phyloP scores from a whole-genome alignment of 768 basidiomycete genomes.

The Tylopilus intermedius region DNA sequence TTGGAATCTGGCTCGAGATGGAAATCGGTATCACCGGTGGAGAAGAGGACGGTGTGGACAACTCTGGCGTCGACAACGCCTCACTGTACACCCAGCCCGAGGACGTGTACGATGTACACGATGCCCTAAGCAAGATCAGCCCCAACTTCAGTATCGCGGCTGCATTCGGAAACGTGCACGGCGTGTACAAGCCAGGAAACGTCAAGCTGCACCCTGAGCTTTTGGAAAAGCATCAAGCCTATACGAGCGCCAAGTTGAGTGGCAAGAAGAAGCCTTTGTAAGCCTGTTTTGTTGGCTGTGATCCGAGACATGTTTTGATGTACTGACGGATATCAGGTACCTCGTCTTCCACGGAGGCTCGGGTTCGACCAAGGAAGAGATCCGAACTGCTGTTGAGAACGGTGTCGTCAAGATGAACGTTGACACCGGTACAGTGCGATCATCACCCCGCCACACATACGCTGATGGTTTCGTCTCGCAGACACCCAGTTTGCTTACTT shows the following conservation, averaged over 20 bases:
- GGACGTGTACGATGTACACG: conserved; percentile 89
- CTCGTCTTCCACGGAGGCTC: conserved; percentile 99
- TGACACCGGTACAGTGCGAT: conserved; percentile 57
- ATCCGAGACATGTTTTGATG: not conserved
- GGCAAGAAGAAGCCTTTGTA: conserved; percentile 76
- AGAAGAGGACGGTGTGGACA: conserved; percentile 99
- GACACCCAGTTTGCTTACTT: conserved; percentile 94
- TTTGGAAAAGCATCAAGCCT: conserved; percentile 84
- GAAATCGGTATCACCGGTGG: conserved; percentile 99
- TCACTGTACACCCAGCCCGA: conserved; percentile 96
- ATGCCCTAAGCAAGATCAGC: conserved; percentile 74
- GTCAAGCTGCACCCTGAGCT: conserved; percentile 90
- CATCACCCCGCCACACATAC: not conserved
- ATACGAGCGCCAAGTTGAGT: conserved; percentile 63
- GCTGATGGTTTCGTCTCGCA: conserved; percentile 12
- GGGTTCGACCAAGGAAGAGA: conserved; percentile 94
- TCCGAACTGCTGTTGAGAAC: conserved; percentile 81
- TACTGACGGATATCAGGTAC: conserved; percentile 48
- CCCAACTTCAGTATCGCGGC: conserved; percentile 98
- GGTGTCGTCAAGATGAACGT: conserved; percentile 99
- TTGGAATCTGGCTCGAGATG: conserved; percentile 99
- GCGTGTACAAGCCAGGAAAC: conserved; percentile 99
- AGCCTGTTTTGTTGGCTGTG: conserved; percentile 25
- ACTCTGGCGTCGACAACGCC: conserved; percentile 90
- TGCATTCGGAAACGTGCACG: conserved; percentile 98